Base-by-base conservation (phyloP, 495 filamentous ascomycete genomes). In the Tuber calosporum region DNA sequence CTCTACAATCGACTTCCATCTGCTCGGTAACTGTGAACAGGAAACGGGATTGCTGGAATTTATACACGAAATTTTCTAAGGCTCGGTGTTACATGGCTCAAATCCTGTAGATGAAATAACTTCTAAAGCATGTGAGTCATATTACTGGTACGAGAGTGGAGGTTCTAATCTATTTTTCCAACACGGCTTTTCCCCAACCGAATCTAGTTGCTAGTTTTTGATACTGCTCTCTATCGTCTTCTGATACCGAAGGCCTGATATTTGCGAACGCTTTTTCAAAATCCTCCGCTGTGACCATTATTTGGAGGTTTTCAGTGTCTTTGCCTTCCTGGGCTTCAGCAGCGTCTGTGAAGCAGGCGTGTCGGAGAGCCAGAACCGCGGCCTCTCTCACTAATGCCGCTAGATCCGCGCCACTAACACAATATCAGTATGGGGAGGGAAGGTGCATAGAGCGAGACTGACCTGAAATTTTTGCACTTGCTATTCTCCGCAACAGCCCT, bases 231-330 rank as follows among this genome's bases (percentile, higher is more conserved):
- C 89, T 79, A 67, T 81, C 79, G 19, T 72, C 83, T 82, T 93
- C 87, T 67, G 88, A 90, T 67, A 99, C 94, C 84, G 92, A 96
- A 34, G 91, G 90, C 81, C 87, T 89, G 37, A 96, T 88, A 79
- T 89, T 90, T 20, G 82, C 81, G 74, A 90, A 87, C 8, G 94
- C 94, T 41, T 84, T 83, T 77, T 90, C 86, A 85, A 97, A 97
- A 84, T 99, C 95, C 70, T 87, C 85, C 69, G 86, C 80, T n/a
- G 85, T 84, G 69, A 94, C 89, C 41, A 68, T 72, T 30, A 77
- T 75, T 48, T 72, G 68, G 53, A 17, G 26, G 30, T 30, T 15
- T 26, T 34, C 26, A 62, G 26, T 17, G 19, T 62, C 17, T 34
- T 34, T 34, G 72, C 78, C 67, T 68, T 77, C 69, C 36, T 77